A percentile compares a stretch with the other conserved stretches of the same genome.
Evolutionary conservation across 192 early-diverging fungal genomes (phyloP).

Genomic region (Kickxella alabastrina): DNA sequence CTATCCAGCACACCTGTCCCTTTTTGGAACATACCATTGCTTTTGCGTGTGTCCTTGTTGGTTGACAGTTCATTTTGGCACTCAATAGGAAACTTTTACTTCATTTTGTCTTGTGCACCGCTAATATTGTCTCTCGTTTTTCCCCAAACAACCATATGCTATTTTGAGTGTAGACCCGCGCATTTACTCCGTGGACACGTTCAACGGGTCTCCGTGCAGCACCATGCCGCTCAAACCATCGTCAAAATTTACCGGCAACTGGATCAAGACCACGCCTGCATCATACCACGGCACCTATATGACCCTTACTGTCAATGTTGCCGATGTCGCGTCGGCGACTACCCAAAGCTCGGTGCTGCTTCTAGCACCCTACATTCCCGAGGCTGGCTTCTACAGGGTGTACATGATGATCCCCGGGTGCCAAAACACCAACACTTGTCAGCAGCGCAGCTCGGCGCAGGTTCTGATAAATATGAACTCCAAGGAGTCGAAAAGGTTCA

Average conservation of each 20-base stretch:
- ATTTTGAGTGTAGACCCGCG: conserved; percentile 46
- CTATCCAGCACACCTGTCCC: background rate
- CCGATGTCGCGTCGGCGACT: conserved; percentile 15
- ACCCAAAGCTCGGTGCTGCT: conserved; percentile 16
- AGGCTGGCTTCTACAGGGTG: conserved; percentile 60
- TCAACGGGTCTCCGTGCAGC: conserved; percentile 41
- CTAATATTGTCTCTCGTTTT: background rate
- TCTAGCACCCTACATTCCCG: conserved; percentile 55
- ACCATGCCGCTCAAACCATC: conserved; percentile 17
- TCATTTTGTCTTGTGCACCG: background rate
- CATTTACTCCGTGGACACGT: conserved; percentile 32
- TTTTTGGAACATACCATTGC: background rate
- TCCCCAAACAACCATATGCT: too few species aligned
- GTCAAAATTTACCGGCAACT: conserved; percentile 21
- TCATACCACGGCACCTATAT: conserved; percentile 32
- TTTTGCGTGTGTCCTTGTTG: background rate
- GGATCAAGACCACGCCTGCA: conserved; percentile 29
- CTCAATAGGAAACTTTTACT: background rate
- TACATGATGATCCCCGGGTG: conserved; percentile 58
- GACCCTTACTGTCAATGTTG: conserved; percentile 24
- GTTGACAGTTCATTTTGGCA: background rate
- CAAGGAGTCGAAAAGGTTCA: conserved; percentile 12
- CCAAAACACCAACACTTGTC: conserved; percentile 51
- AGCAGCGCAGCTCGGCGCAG: conserved; percentile 24
- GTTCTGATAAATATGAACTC: conserved; percentile 20